Percentiles rank a stretch among this genome's conserved stretches.
Evolutionary conservation across 2,329 filamentous ascomycete genomes (phyloP).

Genomic region (Mollisia scopiformis): DNA sequence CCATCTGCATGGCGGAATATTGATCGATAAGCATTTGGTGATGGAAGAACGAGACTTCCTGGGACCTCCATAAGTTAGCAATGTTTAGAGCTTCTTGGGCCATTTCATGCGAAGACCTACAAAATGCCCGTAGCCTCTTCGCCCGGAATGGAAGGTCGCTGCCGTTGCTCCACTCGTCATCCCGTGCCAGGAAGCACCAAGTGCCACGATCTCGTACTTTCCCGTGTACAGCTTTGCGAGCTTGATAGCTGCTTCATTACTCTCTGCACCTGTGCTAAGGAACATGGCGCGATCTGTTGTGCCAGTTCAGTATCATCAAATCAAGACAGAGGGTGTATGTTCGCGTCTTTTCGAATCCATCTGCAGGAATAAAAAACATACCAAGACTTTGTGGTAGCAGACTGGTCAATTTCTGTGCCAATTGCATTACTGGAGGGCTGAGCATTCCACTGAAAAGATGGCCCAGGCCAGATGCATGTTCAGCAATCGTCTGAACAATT

Average conservation of each 20-base stretch:
- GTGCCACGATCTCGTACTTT: slow-evolving; percentile 65
- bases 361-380: neutral
- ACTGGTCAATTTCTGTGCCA: slow-evolving; percentile 52
- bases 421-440: slow-evolving; percentile 57
- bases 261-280: slow-evolving; percentile 59
- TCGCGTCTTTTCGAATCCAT: too few relatives aligned
- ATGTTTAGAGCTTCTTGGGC: neutral
- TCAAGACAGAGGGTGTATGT: too few relatives aligned
- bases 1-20: slow-evolving; percentile 46
- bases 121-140: slow-evolving; percentile 47
- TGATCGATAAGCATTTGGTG: slow-evolving; percentile 60
- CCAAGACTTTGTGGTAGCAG: slow-evolving; percentile 53
- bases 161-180: slow-evolving; percentile 56
- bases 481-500: slow-evolving; percentile 54
- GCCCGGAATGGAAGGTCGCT: slow-evolving; percentile 57
- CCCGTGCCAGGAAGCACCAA: slow-evolving; percentile 63
- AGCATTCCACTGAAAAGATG: slow-evolving; percentile 64
- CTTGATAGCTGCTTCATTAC: slow-evolving; percentile 64
- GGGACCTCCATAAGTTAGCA: slow-evolving; percentile 43
- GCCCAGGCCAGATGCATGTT: slow-evolving; percentile 55
- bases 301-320: neutral
- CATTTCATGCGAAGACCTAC: slow-evolving; percentile 8
- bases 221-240: slow-evolving; percentile 66
- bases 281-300: slow-evolving; percentile 55
- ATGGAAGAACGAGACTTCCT: slow-evolving; percentile 59